Conservation (phyloP, 805 yeast genomes). For the Candida fluviatilis region DNA sequence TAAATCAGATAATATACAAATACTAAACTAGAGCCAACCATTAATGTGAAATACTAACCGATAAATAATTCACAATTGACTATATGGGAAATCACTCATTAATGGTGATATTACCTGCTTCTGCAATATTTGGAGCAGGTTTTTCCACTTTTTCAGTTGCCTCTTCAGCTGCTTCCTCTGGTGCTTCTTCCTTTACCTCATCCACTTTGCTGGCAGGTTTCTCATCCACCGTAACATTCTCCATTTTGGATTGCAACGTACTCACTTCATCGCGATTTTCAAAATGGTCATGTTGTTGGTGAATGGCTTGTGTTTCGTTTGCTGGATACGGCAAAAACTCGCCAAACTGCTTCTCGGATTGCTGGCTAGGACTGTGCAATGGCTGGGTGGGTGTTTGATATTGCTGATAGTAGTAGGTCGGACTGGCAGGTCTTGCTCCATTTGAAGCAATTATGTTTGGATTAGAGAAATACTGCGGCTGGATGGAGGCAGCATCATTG, state of each 20-base stretch:
- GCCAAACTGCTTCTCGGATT: slow-evolving; percentile 10
- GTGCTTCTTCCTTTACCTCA: neutral
- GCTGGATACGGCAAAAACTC: slow-evolving; percentile 17
- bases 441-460: slow-evolving; percentile 17
- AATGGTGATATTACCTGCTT: slow-evolving; percentile 3
- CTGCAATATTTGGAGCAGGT: neutral
- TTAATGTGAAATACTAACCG: too few relatives aligned
- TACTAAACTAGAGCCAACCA: too few relatives aligned
- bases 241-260: slow-evolving; percentile 3
- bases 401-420: slow-evolving; percentile 3
- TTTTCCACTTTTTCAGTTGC: too few relatives aligned
- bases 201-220: neutral
- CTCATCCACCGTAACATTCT: neutral
- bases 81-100: too few relatives aligned
- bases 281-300: neutral
- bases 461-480: slow-evolving; percentile 36
- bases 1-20: too few relatives aligned
- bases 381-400: slow-evolving; percentile 6
- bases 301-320: slow-evolving; percentile 3
- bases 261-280: slow-evolving; percentile 4
- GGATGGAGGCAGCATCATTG: slow-evolving; percentile 19
- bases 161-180: neutral
- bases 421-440: slow-evolving; percentile 4
- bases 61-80: too few relatives aligned
- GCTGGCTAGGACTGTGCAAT: slow-evolving; percentile 5